Percentiles rank a stretch among this genome's conserved stretches.
Evolutionary conservation across 2,329 filamentous ascomycete genomes (phyloP).

Genomic region (Xylariaceae sp.): DNA sequence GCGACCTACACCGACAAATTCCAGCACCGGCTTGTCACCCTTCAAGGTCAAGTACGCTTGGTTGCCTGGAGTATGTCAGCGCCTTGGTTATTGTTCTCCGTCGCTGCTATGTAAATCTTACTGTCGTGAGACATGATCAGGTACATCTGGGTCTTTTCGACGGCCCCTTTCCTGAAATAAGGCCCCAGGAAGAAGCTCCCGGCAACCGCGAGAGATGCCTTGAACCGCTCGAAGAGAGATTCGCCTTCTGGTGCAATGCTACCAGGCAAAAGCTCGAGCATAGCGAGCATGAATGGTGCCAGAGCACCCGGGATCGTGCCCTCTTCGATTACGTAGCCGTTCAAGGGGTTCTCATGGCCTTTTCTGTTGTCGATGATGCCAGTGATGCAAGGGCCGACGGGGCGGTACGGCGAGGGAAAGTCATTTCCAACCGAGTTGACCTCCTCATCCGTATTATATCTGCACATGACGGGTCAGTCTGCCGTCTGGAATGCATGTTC

Average conservation of each 20-base stretch:
- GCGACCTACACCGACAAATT: slow-evolving; percentile 51
- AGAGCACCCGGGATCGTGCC: slow-evolving; percentile 53
- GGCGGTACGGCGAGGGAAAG: slow-evolving; percentile 41
- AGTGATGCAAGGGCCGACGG: slow-evolving; percentile 55
- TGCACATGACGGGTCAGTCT: slow-evolving; percentile 19
- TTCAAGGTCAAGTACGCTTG: slow-evolving; percentile 53
- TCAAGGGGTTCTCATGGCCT: slow-evolving; percentile 43
- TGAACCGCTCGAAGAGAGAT: slow-evolving; percentile 32
- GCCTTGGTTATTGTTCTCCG: not conserved
- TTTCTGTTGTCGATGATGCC: slow-evolving; percentile 53
- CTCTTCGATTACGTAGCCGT: slow-evolving; percentile 59
- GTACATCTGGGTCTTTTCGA: slow-evolving; percentile 55
- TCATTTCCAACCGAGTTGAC: slow-evolving; percentile 49
- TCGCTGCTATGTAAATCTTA: too few relatives aligned
- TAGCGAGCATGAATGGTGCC: slow-evolving; percentile 45
- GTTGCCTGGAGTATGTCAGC: slow-evolving; percentile 32
- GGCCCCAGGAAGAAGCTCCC: slow-evolving; percentile 52
- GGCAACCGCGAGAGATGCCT: slow-evolving; percentile 38
- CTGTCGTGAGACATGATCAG: slow-evolving; percentile 61
- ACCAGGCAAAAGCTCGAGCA: slow-evolving; percentile 48
- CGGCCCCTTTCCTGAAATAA: slow-evolving; percentile 46
- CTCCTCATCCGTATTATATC: slow-evolving; percentile 51
- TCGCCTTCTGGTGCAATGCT: slow-evolving; percentile 32
- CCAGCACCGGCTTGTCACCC: slow-evolving; percentile 51
- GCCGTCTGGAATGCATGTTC: not conserved